Evolutionary conservation across 2,329 filamentous ascomycete genomes (phyloP).

Genomic region (Annulohypoxylon truncatum): DNA sequence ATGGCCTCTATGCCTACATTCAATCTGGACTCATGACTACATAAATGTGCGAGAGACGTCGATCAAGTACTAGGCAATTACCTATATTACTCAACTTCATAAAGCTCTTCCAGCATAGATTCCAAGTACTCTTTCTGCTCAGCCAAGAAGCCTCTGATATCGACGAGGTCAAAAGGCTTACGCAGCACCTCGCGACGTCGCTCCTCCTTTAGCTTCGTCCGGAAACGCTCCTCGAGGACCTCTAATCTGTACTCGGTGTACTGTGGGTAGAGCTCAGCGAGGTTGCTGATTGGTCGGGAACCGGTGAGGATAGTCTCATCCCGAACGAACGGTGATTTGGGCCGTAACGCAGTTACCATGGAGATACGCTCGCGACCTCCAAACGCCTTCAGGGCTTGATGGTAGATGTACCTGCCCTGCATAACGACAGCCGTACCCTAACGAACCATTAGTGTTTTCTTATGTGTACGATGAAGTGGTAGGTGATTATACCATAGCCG

Average conservation of each 20-base stretch:
- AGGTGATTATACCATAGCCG: constrained; percentile 51
- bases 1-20: too few relatives aligned
- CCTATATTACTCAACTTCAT: constrained; percentile 44
- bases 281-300: constrained; percentile 52
- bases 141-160: constrained; percentile 50
- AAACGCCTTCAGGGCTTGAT: constrained; percentile 56
- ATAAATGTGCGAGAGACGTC: too few relatives aligned
- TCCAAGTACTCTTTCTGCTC: constrained; percentile 52
- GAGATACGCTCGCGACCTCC: constrained; percentile 59
- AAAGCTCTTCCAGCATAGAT: constrained; percentile 52
- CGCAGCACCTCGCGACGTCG: constrained; percentile 42
- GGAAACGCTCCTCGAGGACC: constrained; percentile 52
- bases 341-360: constrained; percentile 59
- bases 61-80: background rate
- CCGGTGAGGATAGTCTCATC: constrained; percentile 56
- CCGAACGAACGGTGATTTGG: constrained; percentile 52
- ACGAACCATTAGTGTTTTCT: constrained; percentile 25
- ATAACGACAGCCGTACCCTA: constrained; percentile 57
- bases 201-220: constrained; percentile 50
- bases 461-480: background rate
- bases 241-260: constrained; percentile 54
- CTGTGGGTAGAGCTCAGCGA: constrained; percentile 54
- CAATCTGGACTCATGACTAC: too few relatives aligned
- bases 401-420: constrained; percentile 59
- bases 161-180: constrained; percentile 32